phyloP scores from a whole-genome alignment of 768 basidiomycete genomes.

The Leccinum subgranulosum region DNA sequence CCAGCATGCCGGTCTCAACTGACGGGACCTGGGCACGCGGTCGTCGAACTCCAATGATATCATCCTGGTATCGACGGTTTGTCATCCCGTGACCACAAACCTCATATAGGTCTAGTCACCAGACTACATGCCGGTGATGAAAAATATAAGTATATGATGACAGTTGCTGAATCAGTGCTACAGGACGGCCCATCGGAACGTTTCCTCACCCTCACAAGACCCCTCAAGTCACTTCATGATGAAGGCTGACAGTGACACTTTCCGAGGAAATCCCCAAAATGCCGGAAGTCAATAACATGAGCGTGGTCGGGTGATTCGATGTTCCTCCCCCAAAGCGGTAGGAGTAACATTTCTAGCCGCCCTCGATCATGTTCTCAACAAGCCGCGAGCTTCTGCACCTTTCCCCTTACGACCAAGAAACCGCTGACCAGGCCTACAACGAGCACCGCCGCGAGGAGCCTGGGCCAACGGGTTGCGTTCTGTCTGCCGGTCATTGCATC shows the following conservation, averaged over 20 bases:
- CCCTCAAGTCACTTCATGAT: background rate
- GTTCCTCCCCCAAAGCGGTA: background rate
- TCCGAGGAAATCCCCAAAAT: background rate
- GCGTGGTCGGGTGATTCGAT: too few relatives aligned
- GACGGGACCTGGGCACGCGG: background rate
- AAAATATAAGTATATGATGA: too few relatives aligned
- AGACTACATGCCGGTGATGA: background rate
- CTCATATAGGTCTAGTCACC: too few relatives aligned
- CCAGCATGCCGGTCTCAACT: background rate
- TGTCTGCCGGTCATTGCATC: background rate
- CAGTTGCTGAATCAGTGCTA: too few relatives aligned
- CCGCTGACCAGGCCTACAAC: background rate
- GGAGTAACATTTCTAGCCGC: too few relatives aligned
- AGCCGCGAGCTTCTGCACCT: background rate
- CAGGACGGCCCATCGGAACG: too few relatives aligned
- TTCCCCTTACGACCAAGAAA: too few relatives aligned
- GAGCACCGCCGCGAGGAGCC: background rate
- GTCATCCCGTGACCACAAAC: too few relatives aligned
- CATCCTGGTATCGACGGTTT: background rate
- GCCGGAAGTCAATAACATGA: too few relatives aligned
- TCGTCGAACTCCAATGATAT: background rate
- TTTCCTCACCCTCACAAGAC: background rate
- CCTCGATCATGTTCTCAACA: too few relatives aligned
- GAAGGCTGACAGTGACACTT: background rate
- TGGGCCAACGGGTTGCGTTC: background rate